Evolutionary conservation across 345 rosid genomes (phyloP), one percentile per base, ranked within the genome.

Genomic region (Eucalyptus tenuipes): DNA sequence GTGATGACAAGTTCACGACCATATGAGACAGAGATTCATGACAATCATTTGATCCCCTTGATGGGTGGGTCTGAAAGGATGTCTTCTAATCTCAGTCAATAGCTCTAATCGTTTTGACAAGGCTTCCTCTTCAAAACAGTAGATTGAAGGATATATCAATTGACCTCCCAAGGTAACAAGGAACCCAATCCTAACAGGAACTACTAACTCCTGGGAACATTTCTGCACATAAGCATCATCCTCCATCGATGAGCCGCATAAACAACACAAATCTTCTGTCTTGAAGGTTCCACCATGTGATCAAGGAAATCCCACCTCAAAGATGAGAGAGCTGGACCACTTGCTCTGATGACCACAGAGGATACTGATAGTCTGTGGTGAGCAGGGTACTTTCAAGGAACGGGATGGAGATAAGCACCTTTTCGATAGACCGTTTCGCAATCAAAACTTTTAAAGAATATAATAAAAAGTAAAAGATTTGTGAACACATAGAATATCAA

Each of bases 401-500:
- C 44, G 9, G 3, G 25, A 71, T 71, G 81, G 44, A 33, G 44
- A 71, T 71, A 33, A 17, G 44, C 25, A 10, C 24, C 25, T n/a
- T 71, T 8, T 9, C 5, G 7, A 18, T 9, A 33, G 44, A 68
- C 13, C 11, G 12, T 68, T 33, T 18, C 3, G 24, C 81, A 33
- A 71, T 33, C 4, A 3, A 33, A 68, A 16, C 0, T 33, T n/a
- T 71, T 71, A 5, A 66, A 71, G 80, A 3, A 40, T 71, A 8
- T 17, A 33, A 17, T 66, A 7, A 66, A 66, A 55, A 22, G 4
- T 8, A 55, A 55, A 27, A 24, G 27, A 18, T 52, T 52, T 52
- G 57, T 7, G 24, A 52, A 7, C 3, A 18, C 4, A 18, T 52
- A 0, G 7, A 52, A 0, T 18, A 52, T 52, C 24, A 7, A 52